These are phyloP conservation scores for Coniosporium apollinis DNA, from an alignment of 495 filamentous ascomycete genomes.

Conservation along the genomic window DNA sequence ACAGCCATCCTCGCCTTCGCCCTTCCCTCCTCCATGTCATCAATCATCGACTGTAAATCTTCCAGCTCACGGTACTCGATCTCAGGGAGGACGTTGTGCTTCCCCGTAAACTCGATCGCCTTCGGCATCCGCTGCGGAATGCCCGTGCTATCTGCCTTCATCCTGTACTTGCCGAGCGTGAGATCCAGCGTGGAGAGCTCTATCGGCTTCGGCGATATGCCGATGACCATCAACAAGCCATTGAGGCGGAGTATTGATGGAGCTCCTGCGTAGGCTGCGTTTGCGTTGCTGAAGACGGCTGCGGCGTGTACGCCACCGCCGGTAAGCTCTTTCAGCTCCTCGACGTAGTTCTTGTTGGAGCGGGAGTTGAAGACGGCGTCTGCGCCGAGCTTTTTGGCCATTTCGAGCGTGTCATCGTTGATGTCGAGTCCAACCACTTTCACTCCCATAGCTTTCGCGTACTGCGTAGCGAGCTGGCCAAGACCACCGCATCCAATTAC, in stretches of 20 bases:
- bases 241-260: slow-evolving; percentile 12
- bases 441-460: slow-evolving; percentile 19
- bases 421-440: slow-evolving; percentile 18
- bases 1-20: slow-evolving; percentile 17
- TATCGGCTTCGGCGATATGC: slow-evolving; percentile 21
- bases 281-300: slow-evolving; percentile 23
- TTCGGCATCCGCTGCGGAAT: slow-evolving; percentile 24
- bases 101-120: slow-evolving; percentile 23
- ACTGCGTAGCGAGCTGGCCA: slow-evolving; percentile 17
- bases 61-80: slow-evolving; percentile 22
- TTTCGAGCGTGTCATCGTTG: slow-evolving; percentile 17
- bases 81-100: slow-evolving; percentile 22
- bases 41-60: slow-evolving; percentile 20
- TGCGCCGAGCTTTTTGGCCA: slow-evolving; percentile 15
- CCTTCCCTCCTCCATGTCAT: slow-evolving; percentile 16
- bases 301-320: slow-evolving; percentile 21
- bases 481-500: slow-evolving; percentile 12
- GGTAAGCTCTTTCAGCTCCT: slow-evolving; percentile 20
- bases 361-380: slow-evolving; percentile 24
- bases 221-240: slow-evolving; percentile 28
- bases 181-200: slow-evolving; percentile 17
- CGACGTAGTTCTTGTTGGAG: slow-evolving; percentile 19
- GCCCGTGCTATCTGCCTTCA: slow-evolving; percentile 20
- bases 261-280: slow-evolving; percentile 17
- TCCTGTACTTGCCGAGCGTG: slow-evolving; percentile 13